Percentiles rank a stretch among this genome's conserved stretches.
phyloP scores from a whole-genome alignment of 768 basidiomycete genomes.

The Cubamyces lactineus region DNA sequence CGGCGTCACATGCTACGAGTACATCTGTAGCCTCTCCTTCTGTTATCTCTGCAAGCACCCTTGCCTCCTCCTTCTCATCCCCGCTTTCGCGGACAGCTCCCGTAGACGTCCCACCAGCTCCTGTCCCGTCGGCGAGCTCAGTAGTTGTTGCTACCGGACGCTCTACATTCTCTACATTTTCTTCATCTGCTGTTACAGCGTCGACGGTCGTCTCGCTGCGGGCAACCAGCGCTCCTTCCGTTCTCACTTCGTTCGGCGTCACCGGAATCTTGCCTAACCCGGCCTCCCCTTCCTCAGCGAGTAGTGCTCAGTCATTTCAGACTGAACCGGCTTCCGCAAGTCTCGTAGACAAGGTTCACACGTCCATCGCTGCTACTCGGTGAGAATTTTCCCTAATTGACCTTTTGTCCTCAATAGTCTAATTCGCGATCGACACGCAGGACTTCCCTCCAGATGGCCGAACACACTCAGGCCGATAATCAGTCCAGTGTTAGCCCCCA shows the following conservation, averaged over 20 bases:
- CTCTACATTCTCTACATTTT: neutral
- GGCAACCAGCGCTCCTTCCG: neutral
- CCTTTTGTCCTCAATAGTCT: neutral
- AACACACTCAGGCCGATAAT: neutral
- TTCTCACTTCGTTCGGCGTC: neutral
- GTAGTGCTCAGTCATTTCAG: neutral
- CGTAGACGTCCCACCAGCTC: neutral
- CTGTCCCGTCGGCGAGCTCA: neutral
- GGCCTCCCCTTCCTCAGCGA: neutral
- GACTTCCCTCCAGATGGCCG: slow-evolving; percentile 1
- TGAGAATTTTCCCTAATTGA: neutral
- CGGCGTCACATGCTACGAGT: slow-evolving; percentile 1
- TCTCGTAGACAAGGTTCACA: neutral
- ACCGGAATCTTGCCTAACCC: neutral
- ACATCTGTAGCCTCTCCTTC: neutral
- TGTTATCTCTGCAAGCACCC: neutral
- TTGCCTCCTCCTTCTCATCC: neutral
- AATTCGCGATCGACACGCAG: neutral
- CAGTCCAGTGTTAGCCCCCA: neutral
- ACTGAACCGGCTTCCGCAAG: neutral
- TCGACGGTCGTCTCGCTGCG: neutral
- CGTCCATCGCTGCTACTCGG: neutral
- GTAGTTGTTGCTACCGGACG: neutral
- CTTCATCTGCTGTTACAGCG: slow-evolving; percentile 1
- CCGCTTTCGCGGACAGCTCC: neutral